These are phyloP conservation scores for Paracoccidioides lutzii DNA, from an alignment of 2,329 filamentous ascomycete species.

Conservation along the genomic window DNA sequence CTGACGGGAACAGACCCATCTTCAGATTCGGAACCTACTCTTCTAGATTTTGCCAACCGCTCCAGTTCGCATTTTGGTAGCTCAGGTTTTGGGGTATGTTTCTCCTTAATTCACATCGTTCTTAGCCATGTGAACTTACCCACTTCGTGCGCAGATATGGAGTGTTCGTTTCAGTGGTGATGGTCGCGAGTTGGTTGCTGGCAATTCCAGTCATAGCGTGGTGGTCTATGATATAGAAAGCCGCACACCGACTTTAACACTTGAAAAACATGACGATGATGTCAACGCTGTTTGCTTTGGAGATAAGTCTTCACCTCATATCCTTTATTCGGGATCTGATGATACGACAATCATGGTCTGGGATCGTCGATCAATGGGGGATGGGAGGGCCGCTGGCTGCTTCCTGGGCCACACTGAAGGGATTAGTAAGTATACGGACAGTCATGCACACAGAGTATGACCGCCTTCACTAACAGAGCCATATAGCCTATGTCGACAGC, in stretches of 20 bases:
- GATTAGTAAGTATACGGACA: neutral
- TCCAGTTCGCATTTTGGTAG: conserved; percentile 25
- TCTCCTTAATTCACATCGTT: neutral
- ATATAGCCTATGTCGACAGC: conserved; percentile 54
- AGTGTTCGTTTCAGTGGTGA: conserved; percentile 87
- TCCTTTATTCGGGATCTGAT: conserved; percentile 90
- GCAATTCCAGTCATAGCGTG: conserved; percentile 65
- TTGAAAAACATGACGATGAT: conserved; percentile 70
- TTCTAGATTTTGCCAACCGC: conserved; percentile 56
- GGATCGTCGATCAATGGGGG: conserved; percentile 63
- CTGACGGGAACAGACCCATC: conserved; percentile 77
- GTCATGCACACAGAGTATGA: neutral
- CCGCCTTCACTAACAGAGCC: neutral
- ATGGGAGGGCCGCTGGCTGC: conserved; percentile 49
- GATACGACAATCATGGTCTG: conserved; percentile 91
- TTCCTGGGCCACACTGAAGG: conserved; percentile 50
- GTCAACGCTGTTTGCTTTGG: conserved; percentile 97
- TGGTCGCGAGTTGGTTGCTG: conserved; percentile 78
- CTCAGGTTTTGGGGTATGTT: conserved; percentile 33
- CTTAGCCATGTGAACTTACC: neutral
- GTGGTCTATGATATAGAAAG: conserved; percentile 89
- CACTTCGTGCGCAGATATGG: conserved; percentile 50
- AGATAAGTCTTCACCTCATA: conserved; percentile 75
- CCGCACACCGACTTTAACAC: conserved; percentile 57
- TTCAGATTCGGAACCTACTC: conserved; percentile 64